Percentiles rank a stretch among this genome's conserved stretches.
Evolutionary conservation across 345 rosid species (phyloP).

Genomic region (Populus nigra): DNA sequence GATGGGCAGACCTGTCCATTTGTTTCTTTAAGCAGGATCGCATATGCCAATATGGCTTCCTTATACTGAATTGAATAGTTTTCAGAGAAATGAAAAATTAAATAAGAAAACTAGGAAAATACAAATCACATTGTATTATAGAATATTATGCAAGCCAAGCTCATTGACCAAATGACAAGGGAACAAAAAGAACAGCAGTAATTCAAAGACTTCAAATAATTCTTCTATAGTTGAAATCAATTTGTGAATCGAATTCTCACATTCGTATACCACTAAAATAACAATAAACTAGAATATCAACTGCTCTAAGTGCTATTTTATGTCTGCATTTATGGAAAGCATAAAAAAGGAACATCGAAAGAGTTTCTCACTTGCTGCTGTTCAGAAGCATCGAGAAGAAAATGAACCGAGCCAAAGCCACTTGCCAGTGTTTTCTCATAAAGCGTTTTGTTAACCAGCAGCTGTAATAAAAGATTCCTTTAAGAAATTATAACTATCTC

Average conservation of each 20-base stretch:
- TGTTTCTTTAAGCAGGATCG: conserved; percentile 67
- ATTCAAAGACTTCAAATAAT: background rate
- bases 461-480: conserved; percentile 42
- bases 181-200: background rate
- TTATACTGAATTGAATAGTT: conserved; percentile 60
- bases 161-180: background rate
- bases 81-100: background rate
- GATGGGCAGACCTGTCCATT: conserved; percentile 57
- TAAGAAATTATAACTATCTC: conserved; percentile 19
- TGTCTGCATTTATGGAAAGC: conserved; percentile 2
- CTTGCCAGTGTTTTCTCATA: conserved; percentile 96
- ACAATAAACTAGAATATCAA: background rate
- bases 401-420: conserved; percentile 91
- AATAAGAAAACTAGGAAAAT: background rate
- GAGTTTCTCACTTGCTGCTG: conserved; percentile 74
- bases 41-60: conserved; percentile 84
- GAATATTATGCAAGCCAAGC: background rate
- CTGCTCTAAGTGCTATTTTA: background rate
- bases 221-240: background rate
- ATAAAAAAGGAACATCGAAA: conserved; percentile 8
- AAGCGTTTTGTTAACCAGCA: conserved; percentile 86
- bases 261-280: background rate
- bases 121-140: background rate
- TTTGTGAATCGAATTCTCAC: background rate
- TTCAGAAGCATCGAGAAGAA: conserved; percentile 95